Conservation (phyloP, 2,329 filamentous ascomycete species). For the Podosphaera leucotricha region DNA sequence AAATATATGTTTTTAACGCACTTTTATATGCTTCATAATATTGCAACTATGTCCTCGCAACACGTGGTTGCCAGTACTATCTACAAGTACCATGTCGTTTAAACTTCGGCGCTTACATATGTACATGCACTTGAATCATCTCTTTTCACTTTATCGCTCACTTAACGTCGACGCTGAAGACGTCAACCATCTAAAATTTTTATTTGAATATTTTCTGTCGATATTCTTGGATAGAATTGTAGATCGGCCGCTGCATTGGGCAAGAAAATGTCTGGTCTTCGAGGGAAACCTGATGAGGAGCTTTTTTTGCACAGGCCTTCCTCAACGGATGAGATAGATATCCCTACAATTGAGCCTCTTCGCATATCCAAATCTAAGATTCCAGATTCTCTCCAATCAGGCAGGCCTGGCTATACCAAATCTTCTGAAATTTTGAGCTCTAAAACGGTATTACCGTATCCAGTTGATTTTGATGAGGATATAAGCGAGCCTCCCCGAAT, state of each 20-base stretch:
- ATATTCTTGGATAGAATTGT: background rate
- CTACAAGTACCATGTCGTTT: background rate
- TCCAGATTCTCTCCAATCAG: slow-evolving; percentile 28
- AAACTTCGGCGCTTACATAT: background rate
- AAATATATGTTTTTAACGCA: too few species aligned
- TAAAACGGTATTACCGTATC: slow-evolving; percentile 44
- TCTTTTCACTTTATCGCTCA: slow-evolving; percentile 9
- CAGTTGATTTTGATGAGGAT: slow-evolving; percentile 40
- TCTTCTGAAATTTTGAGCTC: slow-evolving; percentile 50
- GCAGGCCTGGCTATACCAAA: slow-evolving; percentile 22
- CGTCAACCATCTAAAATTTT: background rate
- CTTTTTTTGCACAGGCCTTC: slow-evolving; percentile 44
- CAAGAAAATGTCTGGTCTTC: slow-evolving; percentile 17
- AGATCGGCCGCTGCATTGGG: background rate
- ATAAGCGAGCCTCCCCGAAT: slow-evolving; percentile 15
- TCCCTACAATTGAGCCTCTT: slow-evolving; percentile 61
- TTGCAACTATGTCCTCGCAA: background rate
- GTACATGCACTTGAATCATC: slow-evolving; percentile 4
- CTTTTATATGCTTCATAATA: too few species aligned
- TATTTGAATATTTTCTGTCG: background rate
- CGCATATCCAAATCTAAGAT: slow-evolving; percentile 64
- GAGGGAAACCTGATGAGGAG: slow-evolving; percentile 54
- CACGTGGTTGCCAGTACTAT: background rate
- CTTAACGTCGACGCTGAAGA: background rate
- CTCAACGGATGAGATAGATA: slow-evolving; percentile 25